Evolutionary conservation across 352 stramenopile species (phyloP).

Genomic region (Phytophthora fragariae): DNA sequence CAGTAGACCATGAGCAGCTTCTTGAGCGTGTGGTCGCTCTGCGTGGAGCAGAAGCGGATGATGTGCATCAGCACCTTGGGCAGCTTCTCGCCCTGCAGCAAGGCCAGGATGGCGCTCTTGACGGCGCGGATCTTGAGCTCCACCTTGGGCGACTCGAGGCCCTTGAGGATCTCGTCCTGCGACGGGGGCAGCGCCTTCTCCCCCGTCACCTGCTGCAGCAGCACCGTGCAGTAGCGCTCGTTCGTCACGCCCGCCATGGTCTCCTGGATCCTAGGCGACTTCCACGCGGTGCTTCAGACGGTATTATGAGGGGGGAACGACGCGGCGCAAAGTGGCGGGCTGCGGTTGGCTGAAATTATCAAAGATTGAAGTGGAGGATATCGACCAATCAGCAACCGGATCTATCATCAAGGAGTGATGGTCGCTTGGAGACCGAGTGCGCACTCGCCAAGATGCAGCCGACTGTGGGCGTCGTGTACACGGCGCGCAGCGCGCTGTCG

Average conservation of each 20-base stretch:
- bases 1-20: conserved; percentile 99
- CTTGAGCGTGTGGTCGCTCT: conserved; percentile 99
- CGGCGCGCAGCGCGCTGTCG: conserved; percentile 49
- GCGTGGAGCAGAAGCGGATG: conserved; percentile 99
- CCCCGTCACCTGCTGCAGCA: conserved; percentile 68
- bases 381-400: not conserved
- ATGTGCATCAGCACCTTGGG: conserved; percentile 99
- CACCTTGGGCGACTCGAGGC: conserved; percentile 95
- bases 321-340: conserved; percentile 17
- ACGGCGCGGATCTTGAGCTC: conserved; percentile 98
- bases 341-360: conserved; percentile 26
- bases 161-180: conserved; percentile 98
- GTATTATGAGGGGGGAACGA: conserved; percentile 21
- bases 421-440: conserved; percentile 12
- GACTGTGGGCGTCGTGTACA: conserved; percentile 67
- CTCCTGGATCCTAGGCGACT: conserved; percentile 33
- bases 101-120: conserved; percentile 98
- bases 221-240: conserved; percentile 88
- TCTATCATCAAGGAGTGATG: conserved; percentile 9
- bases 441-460: conserved; percentile 29
- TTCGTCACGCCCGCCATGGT: conserved; percentile 77
- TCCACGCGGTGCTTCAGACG: not conserved
- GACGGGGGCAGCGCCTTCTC: conserved; percentile 76
- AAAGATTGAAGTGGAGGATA: conserved; percentile 25
- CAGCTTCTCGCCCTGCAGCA: conserved; percentile 98